A percentile compares a stretch with the other conserved stretches of the same genome.
phyloP scores from a whole-genome alignment of 1,284 basidiomycete species.

The Neonothopanus nambi region DNA sequence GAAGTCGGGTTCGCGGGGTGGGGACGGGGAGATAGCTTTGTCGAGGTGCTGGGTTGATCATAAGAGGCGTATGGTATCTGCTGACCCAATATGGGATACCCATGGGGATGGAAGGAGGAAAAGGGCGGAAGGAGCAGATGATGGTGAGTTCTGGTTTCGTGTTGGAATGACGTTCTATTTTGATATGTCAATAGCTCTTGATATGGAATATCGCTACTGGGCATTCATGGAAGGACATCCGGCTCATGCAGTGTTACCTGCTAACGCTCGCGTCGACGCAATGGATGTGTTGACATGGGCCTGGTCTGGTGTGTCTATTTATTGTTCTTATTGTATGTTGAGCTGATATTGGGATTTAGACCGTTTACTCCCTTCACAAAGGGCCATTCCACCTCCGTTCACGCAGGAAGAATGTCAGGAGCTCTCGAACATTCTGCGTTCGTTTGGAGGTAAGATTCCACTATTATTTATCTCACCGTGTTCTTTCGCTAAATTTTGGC shows the following conservation, averaged over 20 bases:
- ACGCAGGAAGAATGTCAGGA: slow-evolving; percentile 73
- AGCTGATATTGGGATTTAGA: slow-evolving; percentile 38
- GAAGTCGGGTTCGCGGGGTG: slow-evolving; percentile 30
- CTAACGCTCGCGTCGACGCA: slow-evolving; percentile 59
- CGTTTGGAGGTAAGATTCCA: slow-evolving; percentile 36
- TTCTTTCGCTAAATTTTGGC: not conserved
- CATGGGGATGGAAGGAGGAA: slow-evolving; percentile 28
- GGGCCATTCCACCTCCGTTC: slow-evolving; percentile 60
- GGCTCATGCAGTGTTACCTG: slow-evolving; percentile 56
- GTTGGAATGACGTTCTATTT: slow-evolving; percentile 1
- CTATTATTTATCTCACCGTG: not conserved
- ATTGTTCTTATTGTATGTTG: slow-evolving; percentile 15
- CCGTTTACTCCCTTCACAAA: slow-evolving; percentile 60
- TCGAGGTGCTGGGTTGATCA: slow-evolving; percentile 67
- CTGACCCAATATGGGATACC: slow-evolving; percentile 38
- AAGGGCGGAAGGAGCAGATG: slow-evolving; percentile 38
- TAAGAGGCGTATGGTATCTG: slow-evolving; percentile 48
- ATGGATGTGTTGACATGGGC: slow-evolving; percentile 74
- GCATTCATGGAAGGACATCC: slow-evolving; percentile 73
- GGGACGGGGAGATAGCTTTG: slow-evolving; percentile 35
- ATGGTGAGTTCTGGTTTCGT: slow-evolving; percentile 46
- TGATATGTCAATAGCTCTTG: slow-evolving; percentile 44
- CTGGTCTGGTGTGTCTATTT: slow-evolving; percentile 52
- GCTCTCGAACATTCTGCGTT: slow-evolving; percentile 58
- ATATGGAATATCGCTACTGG: slow-evolving; percentile 77